Evolutionary conservation across 1,284 basidiomycete species (phyloP).

Genomic region (Rhodotorula sp.): DNA sequence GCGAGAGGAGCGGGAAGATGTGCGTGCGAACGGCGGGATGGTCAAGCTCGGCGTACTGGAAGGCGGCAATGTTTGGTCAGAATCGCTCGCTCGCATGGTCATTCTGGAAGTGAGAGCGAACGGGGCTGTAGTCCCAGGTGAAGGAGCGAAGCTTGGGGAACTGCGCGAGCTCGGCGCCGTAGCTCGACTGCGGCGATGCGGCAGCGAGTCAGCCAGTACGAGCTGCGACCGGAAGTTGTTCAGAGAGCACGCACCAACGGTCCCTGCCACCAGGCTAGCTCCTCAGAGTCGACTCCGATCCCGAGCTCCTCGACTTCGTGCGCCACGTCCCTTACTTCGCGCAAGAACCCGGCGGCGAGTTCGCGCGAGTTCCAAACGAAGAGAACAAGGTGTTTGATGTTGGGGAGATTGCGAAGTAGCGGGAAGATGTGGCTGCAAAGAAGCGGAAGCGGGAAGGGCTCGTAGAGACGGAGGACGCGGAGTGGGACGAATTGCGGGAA

Average conservation of each 20-base stretch:
- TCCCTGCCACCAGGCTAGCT: conserved; percentile 19
- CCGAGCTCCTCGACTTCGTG: conserved; percentile 21
- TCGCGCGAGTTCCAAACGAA: conserved; percentile 19
- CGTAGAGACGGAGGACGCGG: conserved; percentile 17
- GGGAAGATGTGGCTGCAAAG: conserved; percentile 7
- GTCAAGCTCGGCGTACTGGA: conserved; percentile 20
- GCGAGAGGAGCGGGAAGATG: neutral
- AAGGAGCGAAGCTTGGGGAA: conserved; percentile 15
- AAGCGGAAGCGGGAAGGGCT: neutral
- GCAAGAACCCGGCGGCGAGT: conserved; percentile 3
- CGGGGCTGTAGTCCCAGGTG: conserved; percentile 31
- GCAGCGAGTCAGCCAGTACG: too few relatives aligned
- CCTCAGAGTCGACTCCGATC: conserved; percentile 14
- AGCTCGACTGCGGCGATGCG: conserved; percentile 1
- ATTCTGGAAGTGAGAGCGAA: neutral
- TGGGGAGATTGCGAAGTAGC: conserved; percentile 7
- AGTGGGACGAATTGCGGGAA: conserved; percentile 10
- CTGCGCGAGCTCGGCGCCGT: neutral
- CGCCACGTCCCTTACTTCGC: neutral
- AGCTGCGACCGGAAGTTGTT: too few relatives aligned
- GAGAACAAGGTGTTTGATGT: conserved; percentile 10
- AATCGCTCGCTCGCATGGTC: too few relatives aligned
- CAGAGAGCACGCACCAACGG: conserved; percentile 1
- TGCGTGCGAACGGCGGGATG: neutral
- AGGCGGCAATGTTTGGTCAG: too few relatives aligned